phyloP scores from a whole-genome alignment of 1,284 basidiomycete genomes.

The Malassezia japonica region DNA sequence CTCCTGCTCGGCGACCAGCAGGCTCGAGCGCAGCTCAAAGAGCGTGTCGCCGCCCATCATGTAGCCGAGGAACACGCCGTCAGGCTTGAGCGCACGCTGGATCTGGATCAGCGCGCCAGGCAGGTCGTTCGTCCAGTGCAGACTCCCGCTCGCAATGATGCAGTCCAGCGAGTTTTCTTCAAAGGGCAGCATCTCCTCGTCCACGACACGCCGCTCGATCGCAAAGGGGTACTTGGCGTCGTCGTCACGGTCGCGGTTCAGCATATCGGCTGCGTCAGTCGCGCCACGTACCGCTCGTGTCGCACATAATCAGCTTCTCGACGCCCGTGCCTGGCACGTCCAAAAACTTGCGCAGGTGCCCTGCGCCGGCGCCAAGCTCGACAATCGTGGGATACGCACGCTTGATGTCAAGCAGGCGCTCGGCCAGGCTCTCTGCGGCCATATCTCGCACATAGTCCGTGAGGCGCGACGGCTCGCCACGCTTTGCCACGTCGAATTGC shows the following conservation, averaged over 20 bases:
- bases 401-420: constrained; percentile 84
- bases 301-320: constrained; percentile 72
- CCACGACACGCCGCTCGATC: constrained; percentile 36
- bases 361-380: constrained; percentile 88
- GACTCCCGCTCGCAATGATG: constrained; percentile 75
- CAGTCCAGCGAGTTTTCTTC: constrained; percentile 73
- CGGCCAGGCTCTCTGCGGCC: constrained; percentile 78
- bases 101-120: constrained; percentile 88
- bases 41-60: constrained; percentile 93
- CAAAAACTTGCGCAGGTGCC: constrained; percentile 76
- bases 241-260: constrained; percentile 29
- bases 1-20: constrained; percentile 90
- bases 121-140: constrained; percentile 98
- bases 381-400: constrained; percentile 68
- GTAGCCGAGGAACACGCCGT: constrained; percentile 87
- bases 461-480: constrained; percentile 55
- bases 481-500: constrained; percentile 19
- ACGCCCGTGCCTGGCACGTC: constrained; percentile 59
- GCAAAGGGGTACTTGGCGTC: constrained; percentile 31
- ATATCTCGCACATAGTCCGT: constrained; percentile 90
- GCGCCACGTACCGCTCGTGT: constrained; percentile 56
- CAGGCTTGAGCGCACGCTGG: constrained; percentile 71
- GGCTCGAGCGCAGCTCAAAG: constrained; percentile 79
- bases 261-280: constrained; percentile 10
- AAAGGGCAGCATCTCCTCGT: constrained; percentile 51